Conservation (phyloP, 163 green algal genomes). For the Volvox carteri region DNA sequence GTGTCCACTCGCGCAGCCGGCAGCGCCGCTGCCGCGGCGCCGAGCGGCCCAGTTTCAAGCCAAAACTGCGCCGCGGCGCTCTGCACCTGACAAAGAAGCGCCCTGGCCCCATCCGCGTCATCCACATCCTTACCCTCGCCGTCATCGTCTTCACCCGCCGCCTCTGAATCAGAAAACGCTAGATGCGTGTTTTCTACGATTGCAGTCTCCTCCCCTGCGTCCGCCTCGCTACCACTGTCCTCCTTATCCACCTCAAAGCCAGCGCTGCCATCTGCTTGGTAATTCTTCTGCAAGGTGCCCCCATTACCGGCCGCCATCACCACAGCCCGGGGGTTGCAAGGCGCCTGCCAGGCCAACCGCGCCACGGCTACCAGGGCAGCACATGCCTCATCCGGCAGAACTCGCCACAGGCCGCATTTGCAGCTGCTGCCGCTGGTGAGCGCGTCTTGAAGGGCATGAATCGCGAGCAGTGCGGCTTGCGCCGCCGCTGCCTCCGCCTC, state of each 20-base stretch:
- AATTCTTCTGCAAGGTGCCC: too few relatives aligned
- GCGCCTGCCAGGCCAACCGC: conserved; percentile 27
- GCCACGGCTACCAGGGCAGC: conserved; percentile 12
- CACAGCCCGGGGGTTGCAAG: neutral
- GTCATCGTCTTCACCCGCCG: too few relatives aligned
- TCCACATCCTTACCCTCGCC: too few relatives aligned
- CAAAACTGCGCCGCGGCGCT: neutral
- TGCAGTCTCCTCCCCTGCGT: too few relatives aligned
- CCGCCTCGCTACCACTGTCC: too few relatives aligned
- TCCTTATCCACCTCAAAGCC: too few relatives aligned
- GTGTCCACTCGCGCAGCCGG: neutral
- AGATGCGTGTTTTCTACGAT: too few relatives aligned
- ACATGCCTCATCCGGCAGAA: neutral
- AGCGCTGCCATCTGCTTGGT: neutral
- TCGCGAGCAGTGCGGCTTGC: neutral
- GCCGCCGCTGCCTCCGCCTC: neutral
- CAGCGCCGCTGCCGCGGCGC: neutral
- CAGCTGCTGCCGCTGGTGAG: neutral
- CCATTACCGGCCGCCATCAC: neutral
- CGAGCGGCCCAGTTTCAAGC: neutral
- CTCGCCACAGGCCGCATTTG: conserved; percentile 16
- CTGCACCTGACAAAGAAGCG: neutral
- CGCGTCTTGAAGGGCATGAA: neutral
- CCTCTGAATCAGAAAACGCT: too few relatives aligned
- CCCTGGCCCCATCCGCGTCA: too few relatives aligned